Evolutionary conservation across 1,139 yeast species (phyloP), one percentile per base, ranked within the genome.

Genomic region (Taphrina confusa): DNA sequence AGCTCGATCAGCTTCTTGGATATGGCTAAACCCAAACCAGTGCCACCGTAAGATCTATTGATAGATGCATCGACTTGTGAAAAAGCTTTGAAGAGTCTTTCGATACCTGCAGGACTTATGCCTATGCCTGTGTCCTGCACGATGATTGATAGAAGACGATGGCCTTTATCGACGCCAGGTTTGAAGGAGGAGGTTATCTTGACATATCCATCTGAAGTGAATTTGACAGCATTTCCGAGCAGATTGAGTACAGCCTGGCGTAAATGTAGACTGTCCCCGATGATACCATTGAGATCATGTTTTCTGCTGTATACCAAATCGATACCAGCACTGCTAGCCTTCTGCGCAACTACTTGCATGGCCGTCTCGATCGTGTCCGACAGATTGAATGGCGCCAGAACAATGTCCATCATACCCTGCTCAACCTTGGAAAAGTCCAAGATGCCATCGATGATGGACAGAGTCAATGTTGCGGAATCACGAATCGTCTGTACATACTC

Each of bases 211-310:
- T 78, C 75, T 63, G 81, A 83, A 8, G 96, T 89, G 67, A 90
- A 90, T 69, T 90, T 90, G 66, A 90, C 76, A 0, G 95, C 86
- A 71, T 87, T 90, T 12, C 94, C 86, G 4, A 89, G 92, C 62
- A 89, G 75, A 67, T 90, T 90, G 89, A 89, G 87, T 16, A 89
- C 84, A 60, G 90, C 85, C 72, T 90, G 97, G 57, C 89, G 84
- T 45, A 89, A 83, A 70, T 96, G 76, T 70, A 88, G 87, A 4
- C 94, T 83, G 72, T 90, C 97, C 11, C 96, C 96, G 72, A 89
- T 83, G 71, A 83, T 76, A 68, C 80, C 80, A 69, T 82, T 87
- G 0, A 86, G 84, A 20, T 5, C 44, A 39, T 34, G 42, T 14
- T 47, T 28, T 6, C 31, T 33, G 23, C 49, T 50, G 34, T 36